Evolutionary conservation across 345 rosid species (phyloP).

Genomic region (Litchi chinensis): DNA sequence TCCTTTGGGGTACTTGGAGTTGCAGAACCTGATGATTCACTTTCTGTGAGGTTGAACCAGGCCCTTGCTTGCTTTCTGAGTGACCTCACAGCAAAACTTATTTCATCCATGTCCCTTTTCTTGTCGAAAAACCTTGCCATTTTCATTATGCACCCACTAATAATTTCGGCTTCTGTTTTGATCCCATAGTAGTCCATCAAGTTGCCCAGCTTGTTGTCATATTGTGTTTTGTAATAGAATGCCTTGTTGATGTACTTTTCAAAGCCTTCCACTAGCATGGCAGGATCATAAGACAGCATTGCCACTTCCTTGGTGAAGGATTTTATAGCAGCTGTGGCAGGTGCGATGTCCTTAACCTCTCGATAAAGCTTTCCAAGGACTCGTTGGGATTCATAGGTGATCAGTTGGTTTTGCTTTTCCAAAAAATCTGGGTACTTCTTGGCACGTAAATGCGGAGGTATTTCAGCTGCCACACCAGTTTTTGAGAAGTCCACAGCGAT

Average conservation of each 20-base stretch:
- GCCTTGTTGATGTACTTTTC: slow-evolving; percentile 12
- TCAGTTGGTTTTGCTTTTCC: slow-evolving; percentile 23
- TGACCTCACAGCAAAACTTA: too few species aligned
- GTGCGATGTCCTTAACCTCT: slow-evolving; percentile 23
- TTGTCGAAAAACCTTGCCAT: slow-evolving; percentile 8
- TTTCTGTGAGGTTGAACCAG: too few species aligned
- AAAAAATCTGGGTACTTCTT: slow-evolving; percentile 40
- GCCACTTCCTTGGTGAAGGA: slow-evolving; percentile 28
- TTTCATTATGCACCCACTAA: slow-evolving; percentile 28
- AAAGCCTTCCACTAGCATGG: slow-evolving; percentile 33
- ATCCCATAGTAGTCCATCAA: slow-evolving; percentile 28
- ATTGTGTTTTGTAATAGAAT: slow-evolving; percentile 7
- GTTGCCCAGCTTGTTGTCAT: slow-evolving; percentile 26
- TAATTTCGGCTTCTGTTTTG: slow-evolving; percentile 32
- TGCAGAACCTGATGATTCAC: slow-evolving; percentile 7
- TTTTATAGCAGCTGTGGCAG: background rate
- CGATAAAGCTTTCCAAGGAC: slow-evolving; percentile 36
- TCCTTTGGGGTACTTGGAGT: background rate
- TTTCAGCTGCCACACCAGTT: slow-evolving; percentile 31
- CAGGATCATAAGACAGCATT: slow-evolving; percentile 18
- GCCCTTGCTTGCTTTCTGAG: too few species aligned
- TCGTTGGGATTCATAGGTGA: slow-evolving; percentile 22
- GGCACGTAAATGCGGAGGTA: slow-evolving; percentile 7
- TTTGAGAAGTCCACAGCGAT: slow-evolving; percentile 38
- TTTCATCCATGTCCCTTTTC: background rate